Conservation (phyloP, 1,284 basidiomycete species). For the Lignosus rhinocerotis region DNA sequence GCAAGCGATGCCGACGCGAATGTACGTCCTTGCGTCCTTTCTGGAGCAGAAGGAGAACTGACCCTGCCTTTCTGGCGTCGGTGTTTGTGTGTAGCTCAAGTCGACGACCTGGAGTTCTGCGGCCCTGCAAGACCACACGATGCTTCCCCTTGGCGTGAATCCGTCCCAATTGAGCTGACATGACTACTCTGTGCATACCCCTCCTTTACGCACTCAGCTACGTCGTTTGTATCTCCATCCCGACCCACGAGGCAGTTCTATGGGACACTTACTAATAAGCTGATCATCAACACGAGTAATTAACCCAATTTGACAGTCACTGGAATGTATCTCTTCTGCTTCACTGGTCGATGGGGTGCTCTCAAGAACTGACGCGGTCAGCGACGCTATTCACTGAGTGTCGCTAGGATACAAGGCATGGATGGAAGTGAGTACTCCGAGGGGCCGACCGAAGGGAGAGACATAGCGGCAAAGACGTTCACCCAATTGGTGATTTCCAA, state of each 20-base stretch:
- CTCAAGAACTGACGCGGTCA: no score
- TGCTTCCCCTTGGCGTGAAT: constrained; percentile 57
- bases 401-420: no score
- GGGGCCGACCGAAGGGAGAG: no score
- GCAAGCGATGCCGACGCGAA: constrained; percentile 45
- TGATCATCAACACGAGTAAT: not conserved
- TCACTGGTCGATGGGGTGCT: no score
- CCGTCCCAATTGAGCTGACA: constrained; percentile 31
- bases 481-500: no score
- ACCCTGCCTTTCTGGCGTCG: not conserved
- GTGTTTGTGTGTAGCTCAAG: constrained; percentile 35
- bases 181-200: constrained; percentile 3
- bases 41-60: no score
- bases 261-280: not conserved
- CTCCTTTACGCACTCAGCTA: not conserved
- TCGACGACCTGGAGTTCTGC: constrained; percentile 41
- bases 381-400: no score
- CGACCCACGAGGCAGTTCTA: not conserved
- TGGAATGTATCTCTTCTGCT: constrained; percentile 1
- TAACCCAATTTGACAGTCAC: not conserved
- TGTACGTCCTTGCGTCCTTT: constrained; percentile 3
- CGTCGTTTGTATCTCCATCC: not conserved
- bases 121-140: constrained; percentile 42
- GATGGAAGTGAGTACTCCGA: no score
- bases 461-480: no score